phyloP scores from a whole-genome alignment of 2,329 filamentous ascomycete species.

The Aspergillus fructus region DNA sequence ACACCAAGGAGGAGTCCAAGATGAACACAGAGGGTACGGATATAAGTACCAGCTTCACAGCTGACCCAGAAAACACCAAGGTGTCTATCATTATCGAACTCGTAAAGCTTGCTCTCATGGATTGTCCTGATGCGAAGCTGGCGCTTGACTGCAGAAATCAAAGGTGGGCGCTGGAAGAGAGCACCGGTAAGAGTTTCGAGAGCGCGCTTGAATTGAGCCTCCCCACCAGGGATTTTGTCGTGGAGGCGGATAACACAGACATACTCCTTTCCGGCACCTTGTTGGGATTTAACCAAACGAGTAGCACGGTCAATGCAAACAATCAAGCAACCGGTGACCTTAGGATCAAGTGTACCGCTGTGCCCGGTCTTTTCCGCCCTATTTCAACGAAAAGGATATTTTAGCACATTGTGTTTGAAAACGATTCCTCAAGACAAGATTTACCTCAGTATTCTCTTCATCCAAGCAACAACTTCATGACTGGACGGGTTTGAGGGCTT shows the following conservation, averaged over 20 bases:
- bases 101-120: constrained; percentile 91
- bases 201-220: constrained; percentile 88
- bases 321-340: constrained; percentile 94
- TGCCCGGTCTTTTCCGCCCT: constrained; percentile 96
- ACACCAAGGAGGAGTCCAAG: constrained; percentile 75
- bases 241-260: constrained; percentile 93
- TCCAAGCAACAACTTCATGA: constrained; percentile 98
- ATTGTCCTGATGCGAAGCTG: constrained; percentile 98
- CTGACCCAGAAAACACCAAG: constrained; percentile 99
- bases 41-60: constrained; percentile 98
- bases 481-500: constrained; percentile 97
- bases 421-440: constrained; percentile 15
- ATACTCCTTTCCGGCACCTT: constrained; percentile 98
- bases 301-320: constrained; percentile 96
- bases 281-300: constrained; percentile 96
- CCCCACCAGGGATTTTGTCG: constrained; percentile 89
- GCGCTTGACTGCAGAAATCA: constrained; percentile 98
- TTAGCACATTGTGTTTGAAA: constrained; percentile 18
- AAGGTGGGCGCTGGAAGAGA: constrained; percentile 91
- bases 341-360: constrained; percentile 96
- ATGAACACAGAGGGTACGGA: constrained; percentile 96
- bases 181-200: constrained; percentile 95
- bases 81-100: constrained; percentile 98
- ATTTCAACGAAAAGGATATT: constrained; percentile 10
- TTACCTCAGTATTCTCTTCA: constrained; percentile 93